Base-by-base conservation (phyloP, 2,329 filamentous ascomycete species). In the Aureobasidium sp. region DNA sequence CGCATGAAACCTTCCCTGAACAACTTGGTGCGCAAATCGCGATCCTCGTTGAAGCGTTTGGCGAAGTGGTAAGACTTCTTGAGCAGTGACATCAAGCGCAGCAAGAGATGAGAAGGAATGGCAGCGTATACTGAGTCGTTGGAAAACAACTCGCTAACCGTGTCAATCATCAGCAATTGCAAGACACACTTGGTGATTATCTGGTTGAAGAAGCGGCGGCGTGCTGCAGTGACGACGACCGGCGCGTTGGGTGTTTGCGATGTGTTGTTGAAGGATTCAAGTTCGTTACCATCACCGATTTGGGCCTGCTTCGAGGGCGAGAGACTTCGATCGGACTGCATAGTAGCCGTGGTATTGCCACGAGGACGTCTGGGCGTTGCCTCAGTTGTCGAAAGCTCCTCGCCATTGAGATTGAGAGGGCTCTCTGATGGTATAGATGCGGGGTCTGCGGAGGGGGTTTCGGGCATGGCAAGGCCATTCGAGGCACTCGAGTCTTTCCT, bases 1-100 rank as follows among this genome's bases (percentile, higher is more conserved):
- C 96, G 96, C 94, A 99, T 99, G 81, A 99, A 99, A 0, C 95
- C 94, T 73, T 99, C 94, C 56, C 91, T 83, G 91, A 95, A 99
- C 19, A 99, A 81, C 19, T 90, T 85, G 82, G 96, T 96, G 49
- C 94, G 86, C 40, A 99, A 80, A 67, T 97, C 94, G 75, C 96
- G 96, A 76, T 99, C 92, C 66, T 91, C 91, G 74, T 99, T 99
- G 81, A 99, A 99, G 68, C 88, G 89, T 70, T 95, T 92, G 48
- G 95, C 94, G 68, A 99, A 99, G 63, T 95, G 86, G 76, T 96
- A 99, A 31, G 89, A 94, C 72, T 95, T 94, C 77, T 99, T 99
- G 33, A 99, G 81, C 1, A 99, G 82, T 1, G 84, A 85, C 95
- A 99, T 99, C 15, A 99, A 81, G 2, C 92, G 87, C 22, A 99